Evolutionary conservation across 2,329 filamentous ascomycete species (phyloP).

Genomic region (Talaromyces sp.): DNA sequence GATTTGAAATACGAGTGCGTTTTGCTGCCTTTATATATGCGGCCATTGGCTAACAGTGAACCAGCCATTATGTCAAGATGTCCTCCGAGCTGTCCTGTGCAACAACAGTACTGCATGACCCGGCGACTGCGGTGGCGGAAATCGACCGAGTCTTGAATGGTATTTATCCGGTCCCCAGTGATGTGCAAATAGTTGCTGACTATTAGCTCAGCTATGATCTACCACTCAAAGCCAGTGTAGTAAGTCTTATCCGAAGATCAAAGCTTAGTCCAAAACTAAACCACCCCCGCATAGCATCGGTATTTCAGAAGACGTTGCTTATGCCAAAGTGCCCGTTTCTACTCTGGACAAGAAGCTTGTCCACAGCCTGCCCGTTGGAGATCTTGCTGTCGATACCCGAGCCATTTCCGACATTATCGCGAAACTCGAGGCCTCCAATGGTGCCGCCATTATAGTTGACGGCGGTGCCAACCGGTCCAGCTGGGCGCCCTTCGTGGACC

Average conservation of each 20-base stretch:
- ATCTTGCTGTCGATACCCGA: not conserved
- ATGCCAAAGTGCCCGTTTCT: not conserved
- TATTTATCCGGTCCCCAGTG: not conserved
- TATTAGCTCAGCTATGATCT: constrained; percentile 1
- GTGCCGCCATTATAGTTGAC: not conserved
- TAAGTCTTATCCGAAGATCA: not conserved
- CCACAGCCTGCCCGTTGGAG: not conserved
- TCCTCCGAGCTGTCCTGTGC: constrained; percentile 7
- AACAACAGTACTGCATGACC: constrained; percentile 17
- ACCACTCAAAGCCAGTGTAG: constrained; percentile 5
- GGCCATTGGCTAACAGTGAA: not conserved
- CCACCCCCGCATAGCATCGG: not conserved
- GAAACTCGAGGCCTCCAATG: not conserved
- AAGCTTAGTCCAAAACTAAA: not conserved
- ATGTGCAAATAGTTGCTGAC: not conserved
- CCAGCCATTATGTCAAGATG: not conserved
- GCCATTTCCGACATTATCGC: not conserved
- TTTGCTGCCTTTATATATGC: not conserved
- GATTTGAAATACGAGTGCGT: constrained; percentile 18
- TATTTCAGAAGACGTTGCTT: constrained; percentile 5
- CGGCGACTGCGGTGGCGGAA: constrained; percentile 16
- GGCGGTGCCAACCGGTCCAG: not conserved
- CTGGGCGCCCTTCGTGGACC: not conserved
- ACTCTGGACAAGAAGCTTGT: not conserved
- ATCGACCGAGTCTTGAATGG: constrained; percentile 23